These are phyloP conservation scores for Quercus rubra DNA, from an alignment of 306 rosid genomes.

Conservation along the genomic window DNA sequence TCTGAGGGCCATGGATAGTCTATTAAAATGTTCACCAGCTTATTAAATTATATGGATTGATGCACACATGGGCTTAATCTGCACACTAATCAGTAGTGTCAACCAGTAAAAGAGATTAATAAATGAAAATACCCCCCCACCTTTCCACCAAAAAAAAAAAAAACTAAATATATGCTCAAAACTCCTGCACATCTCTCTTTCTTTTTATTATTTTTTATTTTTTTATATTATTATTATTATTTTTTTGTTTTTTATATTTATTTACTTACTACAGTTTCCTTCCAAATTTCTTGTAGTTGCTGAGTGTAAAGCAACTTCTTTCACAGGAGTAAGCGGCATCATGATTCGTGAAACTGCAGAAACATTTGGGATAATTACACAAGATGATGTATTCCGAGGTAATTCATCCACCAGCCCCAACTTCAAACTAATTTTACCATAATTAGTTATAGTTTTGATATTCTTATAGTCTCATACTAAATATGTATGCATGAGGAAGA, in stretches of 20 bases:
- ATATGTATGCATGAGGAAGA: not conserved
- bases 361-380: slow-evolving; percentile 71
- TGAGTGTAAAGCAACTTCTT: slow-evolving; percentile 57
- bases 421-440: slow-evolving; percentile 11
- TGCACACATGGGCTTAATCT: not conserved
- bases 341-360: slow-evolving; percentile 88
- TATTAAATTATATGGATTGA: not conserved
- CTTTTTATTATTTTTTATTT: too few species aligned
- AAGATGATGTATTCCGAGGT: slow-evolving; percentile 65
- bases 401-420: slow-evolving; percentile 14
- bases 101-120: not conserved
- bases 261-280: slow-evolving; percentile 7
- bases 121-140: not conserved
- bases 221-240: not conserved
- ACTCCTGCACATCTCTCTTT: not conserved
- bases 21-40: not conserved
- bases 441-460: slow-evolving; percentile 5
- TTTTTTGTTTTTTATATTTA: not conserved
- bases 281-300: slow-evolving; percentile 51
- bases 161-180: not conserved
- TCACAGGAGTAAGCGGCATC: slow-evolving; percentile 60
- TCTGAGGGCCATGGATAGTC: not conserved
- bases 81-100: not conserved
- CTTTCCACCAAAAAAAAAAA: not conserved
- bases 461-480: not conserved